Evolutionary conservation across 352 stramenopile genomes (phyloP), one percentile per base, ranked within the genome.

Genomic region (Phytophthora capsici): DNA sequence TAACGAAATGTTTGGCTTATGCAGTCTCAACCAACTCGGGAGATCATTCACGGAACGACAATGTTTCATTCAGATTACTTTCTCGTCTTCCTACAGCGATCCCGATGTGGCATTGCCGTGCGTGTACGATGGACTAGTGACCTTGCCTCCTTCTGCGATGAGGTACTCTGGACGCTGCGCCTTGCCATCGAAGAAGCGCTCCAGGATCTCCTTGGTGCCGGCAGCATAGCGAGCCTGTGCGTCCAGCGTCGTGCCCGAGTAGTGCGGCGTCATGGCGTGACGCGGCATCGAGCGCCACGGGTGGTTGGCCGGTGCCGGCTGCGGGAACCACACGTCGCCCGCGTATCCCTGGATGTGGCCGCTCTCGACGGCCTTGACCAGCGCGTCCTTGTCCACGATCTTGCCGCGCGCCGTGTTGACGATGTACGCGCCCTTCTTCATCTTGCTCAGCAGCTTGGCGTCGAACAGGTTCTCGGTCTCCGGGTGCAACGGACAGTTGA

Each of bases 351-450:
- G 67, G 51, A 82, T 77, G 56, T 78, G 58, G 16, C 67, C 61
- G 23, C 53, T 68, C 62, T 74, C 45, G 9, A 84, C 51, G 7
- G 72, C 69, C 41, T 69, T 45, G 9, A 73, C 57, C 19, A 84
- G 59, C 17, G 75, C 73, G 28, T 84, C 70, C 56, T 83, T 84
- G 61, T 95, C 80, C 16, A 96, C 77, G 63, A 96, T 83, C 63
- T 88, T 87, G 58, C 89, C 89, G 28, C 89, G 74, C 25, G 84
- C 76, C 46, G 90, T 94, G 69, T 96, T 96, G 43, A 96, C 83
- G 20, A 96, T 71, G 59, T 88, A 80, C 43, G 84, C 72, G 30
- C 78, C 69, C 54, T 69, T 70, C 69, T 90, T 84, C 73, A 96
- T 88, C 38, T 78, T 68, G 49, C 65, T 69, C 46, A 96, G 66